Evolutionary conservation across 176 grass and related monocot species (phyloP).

Genomic region (Rhynchospora pubera): DNA sequence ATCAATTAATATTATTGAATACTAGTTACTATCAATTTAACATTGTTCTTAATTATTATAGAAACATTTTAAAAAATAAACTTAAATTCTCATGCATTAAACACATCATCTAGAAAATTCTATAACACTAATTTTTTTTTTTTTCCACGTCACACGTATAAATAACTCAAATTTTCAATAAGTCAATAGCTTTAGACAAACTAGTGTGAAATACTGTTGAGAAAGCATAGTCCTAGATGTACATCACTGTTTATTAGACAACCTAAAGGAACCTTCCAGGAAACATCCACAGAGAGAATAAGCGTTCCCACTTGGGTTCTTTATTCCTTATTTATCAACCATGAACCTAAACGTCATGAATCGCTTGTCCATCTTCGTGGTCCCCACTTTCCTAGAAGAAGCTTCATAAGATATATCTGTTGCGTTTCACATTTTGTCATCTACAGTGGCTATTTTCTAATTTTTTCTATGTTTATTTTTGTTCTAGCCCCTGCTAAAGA

Average conservation of each 20-base stretch:
- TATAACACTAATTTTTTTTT: not conserved
- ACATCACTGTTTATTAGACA: not conserved
- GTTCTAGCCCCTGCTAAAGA: not conserved
- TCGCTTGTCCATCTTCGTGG: not conserved
- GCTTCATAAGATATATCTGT: not conserved
- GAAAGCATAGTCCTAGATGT: not conserved
- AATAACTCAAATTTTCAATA: not conserved
- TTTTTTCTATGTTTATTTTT: not conserved
- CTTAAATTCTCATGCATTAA: no score
- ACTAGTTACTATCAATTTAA: no score
- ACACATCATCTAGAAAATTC: no score
- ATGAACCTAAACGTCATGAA: not conserved
- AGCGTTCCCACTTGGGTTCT: not conserved
- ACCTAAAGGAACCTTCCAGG: slow-evolving; percentile 17
- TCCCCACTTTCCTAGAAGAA: slow-evolving; percentile 11
- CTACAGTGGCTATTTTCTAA: not conserved
- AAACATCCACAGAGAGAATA: not conserved
- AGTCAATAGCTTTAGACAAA: not conserved
- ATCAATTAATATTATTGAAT: no score
- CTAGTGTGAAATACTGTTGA: not conserved
- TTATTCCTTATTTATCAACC: not conserved
- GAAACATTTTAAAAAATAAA: no score
- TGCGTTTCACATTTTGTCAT: not conserved
- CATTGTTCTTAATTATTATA: no score
- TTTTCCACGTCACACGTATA: not conserved